Percentiles rank a stretch among this genome's conserved stretches.
phyloP scores from a whole-genome alignment of 2,329 filamentous ascomycete genomes.

The Colletotrichum lindemuthianum region DNA sequence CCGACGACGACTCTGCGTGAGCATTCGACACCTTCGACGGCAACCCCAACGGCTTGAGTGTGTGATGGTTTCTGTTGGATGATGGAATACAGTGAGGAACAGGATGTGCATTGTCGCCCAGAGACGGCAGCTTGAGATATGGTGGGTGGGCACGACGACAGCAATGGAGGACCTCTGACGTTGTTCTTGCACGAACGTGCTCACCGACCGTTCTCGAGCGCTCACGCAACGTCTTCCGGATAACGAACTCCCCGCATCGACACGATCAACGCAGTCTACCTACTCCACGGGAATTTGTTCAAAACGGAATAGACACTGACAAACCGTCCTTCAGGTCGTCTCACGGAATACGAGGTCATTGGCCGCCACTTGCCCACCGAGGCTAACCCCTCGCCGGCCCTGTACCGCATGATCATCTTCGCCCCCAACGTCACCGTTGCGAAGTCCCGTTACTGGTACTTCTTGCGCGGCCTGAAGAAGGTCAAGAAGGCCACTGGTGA shows the following conservation, averaged over 20 bases:
- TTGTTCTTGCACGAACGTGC: no score
- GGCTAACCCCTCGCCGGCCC: slow-evolving; percentile 94
- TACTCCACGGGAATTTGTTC: no score
- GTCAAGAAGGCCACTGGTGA: slow-evolving; percentile 99
- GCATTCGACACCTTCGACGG: not conserved
- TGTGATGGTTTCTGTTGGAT: no score
- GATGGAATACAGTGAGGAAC: no score
- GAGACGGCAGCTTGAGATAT: no score
- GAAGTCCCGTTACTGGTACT: slow-evolving; percentile 99
- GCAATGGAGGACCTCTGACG: no score
- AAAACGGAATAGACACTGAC: slow-evolving; percentile 37
- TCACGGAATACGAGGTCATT: slow-evolving; percentile 99
- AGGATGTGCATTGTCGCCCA: no score
- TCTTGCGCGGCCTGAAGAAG: slow-evolving; percentile 98
- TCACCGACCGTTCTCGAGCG: no score
- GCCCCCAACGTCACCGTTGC: slow-evolving; percentile 97
- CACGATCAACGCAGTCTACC: no score
- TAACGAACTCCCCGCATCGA: no score
- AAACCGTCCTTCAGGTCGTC: slow-evolving; percentile 78
- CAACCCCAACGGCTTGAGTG: slow-evolving; percentile 36
- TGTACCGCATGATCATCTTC: slow-evolving; percentile 99
- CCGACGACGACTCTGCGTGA: slow-evolving; percentile 27
- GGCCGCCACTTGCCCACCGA: slow-evolving; percentile 99
- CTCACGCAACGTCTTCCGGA: no score
- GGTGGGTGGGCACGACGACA: no score